phyloP scores from a whole-genome alignment of 106 monocot genomes.

The Allium fistulosum region DNA sequence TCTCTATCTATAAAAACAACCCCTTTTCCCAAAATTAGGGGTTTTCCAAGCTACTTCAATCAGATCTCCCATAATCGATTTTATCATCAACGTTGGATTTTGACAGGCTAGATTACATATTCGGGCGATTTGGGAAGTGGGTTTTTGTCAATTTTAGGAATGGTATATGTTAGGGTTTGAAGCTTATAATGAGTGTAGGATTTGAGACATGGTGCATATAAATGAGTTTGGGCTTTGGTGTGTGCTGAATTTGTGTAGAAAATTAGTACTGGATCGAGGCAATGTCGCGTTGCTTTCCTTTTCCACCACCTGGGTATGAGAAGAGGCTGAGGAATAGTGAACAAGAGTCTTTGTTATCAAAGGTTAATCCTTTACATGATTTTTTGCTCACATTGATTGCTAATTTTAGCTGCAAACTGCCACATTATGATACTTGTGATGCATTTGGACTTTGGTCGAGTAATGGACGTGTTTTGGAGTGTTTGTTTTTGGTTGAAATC shows the following conservation, averaged over 20 bases:
- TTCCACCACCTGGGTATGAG: slow-evolving; percentile 84
- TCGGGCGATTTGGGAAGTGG: not conserved
- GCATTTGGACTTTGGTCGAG: not conserved
- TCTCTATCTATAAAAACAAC: not conserved
- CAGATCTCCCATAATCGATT: not conserved
- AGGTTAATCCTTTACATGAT: slow-evolving; percentile 2
- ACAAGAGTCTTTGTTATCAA: slow-evolving; percentile 2
- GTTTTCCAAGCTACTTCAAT: not conserved
- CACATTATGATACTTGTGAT: not conserved
- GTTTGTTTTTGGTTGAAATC: not conserved
- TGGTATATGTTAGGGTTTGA: slow-evolving; percentile 16
- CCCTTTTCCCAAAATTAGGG: slow-evolving; percentile 1
- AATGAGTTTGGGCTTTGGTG: slow-evolving; percentile 13
- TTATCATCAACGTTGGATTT: not conserved
- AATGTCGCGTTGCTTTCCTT: slow-evolving; percentile 93
- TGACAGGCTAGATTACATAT: not conserved
- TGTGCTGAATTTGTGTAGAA: slow-evolving; percentile 12
- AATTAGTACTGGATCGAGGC: slow-evolving; percentile 9
- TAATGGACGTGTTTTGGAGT: not conserved
- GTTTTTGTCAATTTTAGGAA: slow-evolving; percentile 3
- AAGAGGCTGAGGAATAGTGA: slow-evolving; percentile 13
- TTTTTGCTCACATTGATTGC: not conserved
- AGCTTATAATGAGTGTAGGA: slow-evolving; percentile 39
- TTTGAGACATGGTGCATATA: slow-evolving; percentile 41
- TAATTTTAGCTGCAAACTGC: not conserved